Conservation (phyloP, 495 filamentous ascomycete species). For the Opeltia flavorubescens region DNA sequence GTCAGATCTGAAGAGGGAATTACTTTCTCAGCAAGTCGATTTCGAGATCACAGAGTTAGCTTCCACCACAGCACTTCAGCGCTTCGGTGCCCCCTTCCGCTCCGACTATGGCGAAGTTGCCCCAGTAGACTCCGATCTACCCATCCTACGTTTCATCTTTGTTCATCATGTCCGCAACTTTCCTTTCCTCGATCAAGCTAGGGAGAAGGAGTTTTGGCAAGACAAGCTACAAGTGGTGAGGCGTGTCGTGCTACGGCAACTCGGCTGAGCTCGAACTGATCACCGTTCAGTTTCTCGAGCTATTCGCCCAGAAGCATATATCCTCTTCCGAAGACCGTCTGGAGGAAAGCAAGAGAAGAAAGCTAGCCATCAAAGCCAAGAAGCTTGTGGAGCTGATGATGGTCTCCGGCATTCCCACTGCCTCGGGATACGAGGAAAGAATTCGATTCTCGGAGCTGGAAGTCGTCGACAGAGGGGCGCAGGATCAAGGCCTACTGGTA, state of each 20-base stretch:
- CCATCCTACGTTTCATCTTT: conserved; percentile 91
- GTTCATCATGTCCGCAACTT: conserved; percentile 97
- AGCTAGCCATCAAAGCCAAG: conserved; percentile 80
- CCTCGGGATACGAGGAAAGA: conserved; percentile 91
- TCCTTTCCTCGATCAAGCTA: conserved; percentile 87
- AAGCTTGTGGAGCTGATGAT: conserved; percentile 98
- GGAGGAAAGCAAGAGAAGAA: conserved; percentile 89
- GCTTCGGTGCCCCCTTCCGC: conserved; percentile 90
- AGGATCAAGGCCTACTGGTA: conserved; percentile 71
- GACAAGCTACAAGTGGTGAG: conserved; percentile 89
- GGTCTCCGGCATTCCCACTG: conserved; percentile 91
- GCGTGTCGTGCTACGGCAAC: conserved; percentile 9
- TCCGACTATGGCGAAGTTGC: conserved; percentile 86
- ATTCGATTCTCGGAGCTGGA: conserved; percentile 95
- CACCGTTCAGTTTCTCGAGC: conserved; percentile 68
- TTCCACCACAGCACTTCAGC: conserved; percentile 82
- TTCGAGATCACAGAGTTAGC: conserved; percentile 83
- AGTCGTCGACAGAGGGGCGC: conserved; percentile 83
- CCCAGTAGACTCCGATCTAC: conserved; percentile 86
- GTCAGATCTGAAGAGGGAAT: conserved; percentile 90
- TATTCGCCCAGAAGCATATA: conserved; percentile 94
- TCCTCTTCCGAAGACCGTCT: conserved; percentile 91
- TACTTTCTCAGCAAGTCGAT: conserved; percentile 76
- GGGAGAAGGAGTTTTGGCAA: conserved; percentile 99
- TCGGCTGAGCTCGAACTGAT: not conserved